phyloP scores from a whole-genome alignment of 306 rosid genomes.

The Mimosa bimucronata region DNA sequence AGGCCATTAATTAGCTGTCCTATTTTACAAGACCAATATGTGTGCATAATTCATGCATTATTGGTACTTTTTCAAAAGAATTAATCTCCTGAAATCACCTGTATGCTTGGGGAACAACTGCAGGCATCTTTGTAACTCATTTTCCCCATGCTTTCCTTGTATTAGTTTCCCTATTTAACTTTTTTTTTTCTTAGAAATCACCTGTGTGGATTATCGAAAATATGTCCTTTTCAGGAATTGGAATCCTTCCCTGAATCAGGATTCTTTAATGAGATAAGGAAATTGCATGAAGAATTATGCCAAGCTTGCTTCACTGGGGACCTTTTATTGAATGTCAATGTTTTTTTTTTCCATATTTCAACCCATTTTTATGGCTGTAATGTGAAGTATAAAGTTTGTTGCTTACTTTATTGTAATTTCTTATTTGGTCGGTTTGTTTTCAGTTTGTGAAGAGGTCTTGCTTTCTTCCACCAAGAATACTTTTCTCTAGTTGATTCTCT shows the following conservation, averaged over 20 bases:
- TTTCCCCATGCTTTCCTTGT: no score
- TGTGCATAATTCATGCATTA: constrained; percentile 59
- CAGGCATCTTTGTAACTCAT: constrained; percentile 57
- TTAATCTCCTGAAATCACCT: constrained; percentile 55
- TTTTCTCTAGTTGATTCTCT: constrained; percentile 65
- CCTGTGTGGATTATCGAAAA: no score
- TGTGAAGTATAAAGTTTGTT: neutral
- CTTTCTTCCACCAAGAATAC: constrained; percentile 82
- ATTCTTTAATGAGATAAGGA: no score
- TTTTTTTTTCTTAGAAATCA: no score
- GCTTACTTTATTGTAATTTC: constrained; percentile 16
- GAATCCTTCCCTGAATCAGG: no score
- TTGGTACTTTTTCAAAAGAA: constrained; percentile 47
- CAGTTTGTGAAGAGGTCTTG: constrained; percentile 78
- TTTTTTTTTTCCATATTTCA: constrained; percentile 16
- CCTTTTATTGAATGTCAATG: constrained; percentile 67
- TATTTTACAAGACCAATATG: constrained; percentile 83
- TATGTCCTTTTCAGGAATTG: no score
- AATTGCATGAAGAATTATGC: no score
- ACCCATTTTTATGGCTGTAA: constrained; percentile 15
- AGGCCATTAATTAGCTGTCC: constrained; percentile 66
- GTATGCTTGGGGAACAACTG: constrained; percentile 84
- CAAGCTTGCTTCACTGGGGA: no score
- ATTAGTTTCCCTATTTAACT: no score
- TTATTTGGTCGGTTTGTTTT: constrained; percentile 34